phyloP scores from a whole-genome alignment of 2,329 filamentous ascomycete genomes.

The Dactylellina cionopaga region DNA sequence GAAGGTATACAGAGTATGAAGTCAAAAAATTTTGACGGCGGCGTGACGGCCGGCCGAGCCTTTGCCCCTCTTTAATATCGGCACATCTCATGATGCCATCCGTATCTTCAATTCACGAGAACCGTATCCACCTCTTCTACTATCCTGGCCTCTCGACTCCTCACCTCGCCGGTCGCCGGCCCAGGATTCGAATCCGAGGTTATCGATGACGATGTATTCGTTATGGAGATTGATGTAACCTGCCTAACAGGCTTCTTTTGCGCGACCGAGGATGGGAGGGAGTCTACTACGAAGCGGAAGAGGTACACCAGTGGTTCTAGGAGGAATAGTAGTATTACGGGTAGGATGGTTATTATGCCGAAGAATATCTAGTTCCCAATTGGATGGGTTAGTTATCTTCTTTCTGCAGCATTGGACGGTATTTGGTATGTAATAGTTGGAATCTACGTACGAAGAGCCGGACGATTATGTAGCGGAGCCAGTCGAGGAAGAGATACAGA shows the following conservation, averaged over 20 bases:
- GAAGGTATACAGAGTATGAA: too few relatives aligned
- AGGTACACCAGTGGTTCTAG: slow-evolving; percentile 48
- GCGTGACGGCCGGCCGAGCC: neutral
- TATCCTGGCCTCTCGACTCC: neutral
- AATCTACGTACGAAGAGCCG: slow-evolving; percentile 44
- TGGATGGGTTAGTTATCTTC: neutral
- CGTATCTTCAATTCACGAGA: neutral
- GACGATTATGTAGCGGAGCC: slow-evolving; percentile 39
- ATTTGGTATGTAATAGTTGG: neutral
- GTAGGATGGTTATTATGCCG: slow-evolving; percentile 35
- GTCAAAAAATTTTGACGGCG: too few relatives aligned
- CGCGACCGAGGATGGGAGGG: slow-evolving; percentile 30
- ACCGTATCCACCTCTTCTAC: slow-evolving; percentile 1
- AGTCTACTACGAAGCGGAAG: slow-evolving; percentile 37
- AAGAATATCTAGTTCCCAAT: slow-evolving; percentile 18
- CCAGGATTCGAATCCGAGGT: slow-evolving; percentile 29
- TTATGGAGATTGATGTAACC: slow-evolving; percentile 20
- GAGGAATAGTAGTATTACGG: slow-evolving; percentile 41
- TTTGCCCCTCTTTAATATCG: neutral
- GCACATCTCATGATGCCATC: neutral
- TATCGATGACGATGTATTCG: slow-evolving; percentile 40
- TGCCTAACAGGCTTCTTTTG: slow-evolving; percentile 11
- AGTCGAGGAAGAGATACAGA: slow-evolving; percentile 38
- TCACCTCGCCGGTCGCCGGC: neutral
- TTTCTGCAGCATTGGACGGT: neutral